A percentile compares a stretch with the other conserved stretches of the same genome.
phyloP scores from a whole-genome alignment of 2,329 filamentous ascomycete species.

The Grosmannia huntii region DNA sequence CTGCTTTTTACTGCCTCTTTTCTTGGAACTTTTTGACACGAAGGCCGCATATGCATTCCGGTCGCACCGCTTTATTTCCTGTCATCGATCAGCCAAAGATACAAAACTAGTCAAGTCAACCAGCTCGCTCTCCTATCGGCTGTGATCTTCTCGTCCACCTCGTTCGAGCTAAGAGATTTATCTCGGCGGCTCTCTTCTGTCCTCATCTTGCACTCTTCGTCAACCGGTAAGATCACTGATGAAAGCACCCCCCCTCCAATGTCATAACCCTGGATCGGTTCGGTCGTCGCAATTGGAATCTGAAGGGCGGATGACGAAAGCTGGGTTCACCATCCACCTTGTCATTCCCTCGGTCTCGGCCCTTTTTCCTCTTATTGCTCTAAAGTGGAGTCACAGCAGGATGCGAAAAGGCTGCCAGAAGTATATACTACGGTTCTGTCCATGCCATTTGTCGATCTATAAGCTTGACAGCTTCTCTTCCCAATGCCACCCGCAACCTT shows the following conservation, averaged over 20 bases:
- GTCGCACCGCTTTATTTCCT: constrained; percentile 1
- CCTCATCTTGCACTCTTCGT: neutral
- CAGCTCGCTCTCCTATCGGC: neutral
- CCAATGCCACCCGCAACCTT: constrained; percentile 1
- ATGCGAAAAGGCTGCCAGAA: neutral
- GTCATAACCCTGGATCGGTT: neutral
- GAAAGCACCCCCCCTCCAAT: neutral
- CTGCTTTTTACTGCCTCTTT: constrained; percentile 5
- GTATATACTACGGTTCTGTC: neutral
- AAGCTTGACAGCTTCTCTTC: neutral
- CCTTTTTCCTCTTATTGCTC: neutral
- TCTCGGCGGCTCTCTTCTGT: neutral
- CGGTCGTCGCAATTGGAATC: neutral
- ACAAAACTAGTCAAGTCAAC: constrained; percentile 1
- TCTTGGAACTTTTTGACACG: constrained; percentile 14
- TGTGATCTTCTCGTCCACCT: neutral
- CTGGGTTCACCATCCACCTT: too few species aligned
- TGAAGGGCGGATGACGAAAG: neutral
- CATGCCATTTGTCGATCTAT: neutral
- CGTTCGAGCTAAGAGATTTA: neutral
- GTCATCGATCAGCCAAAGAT: neutral
- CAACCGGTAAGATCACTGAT: neutral
- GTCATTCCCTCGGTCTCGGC: neutral
- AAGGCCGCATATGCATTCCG: constrained; percentile 9
- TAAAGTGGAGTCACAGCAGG: neutral